Percentiles rank a stretch among this genome's conserved stretches.
Evolutionary conservation across 2,329 filamentous ascomycete genomes (phyloP).

Genomic region (Penicillium freii): DNA sequence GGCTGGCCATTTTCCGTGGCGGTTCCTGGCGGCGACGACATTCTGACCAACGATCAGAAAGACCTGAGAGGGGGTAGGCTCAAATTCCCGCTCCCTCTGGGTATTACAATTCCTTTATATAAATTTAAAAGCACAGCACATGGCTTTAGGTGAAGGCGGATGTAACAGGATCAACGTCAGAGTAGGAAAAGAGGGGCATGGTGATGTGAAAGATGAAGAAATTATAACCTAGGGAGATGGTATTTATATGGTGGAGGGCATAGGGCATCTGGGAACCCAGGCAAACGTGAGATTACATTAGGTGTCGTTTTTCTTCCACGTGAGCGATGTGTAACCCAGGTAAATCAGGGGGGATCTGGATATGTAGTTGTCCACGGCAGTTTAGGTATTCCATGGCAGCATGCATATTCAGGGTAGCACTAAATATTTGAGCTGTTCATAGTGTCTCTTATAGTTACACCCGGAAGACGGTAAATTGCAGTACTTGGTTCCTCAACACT

Average conservation of each 20-base stretch:
- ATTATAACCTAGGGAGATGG: neutral
- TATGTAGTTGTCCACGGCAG: neutral
- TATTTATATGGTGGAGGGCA: neutral
- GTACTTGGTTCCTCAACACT: neutral
- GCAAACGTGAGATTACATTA: neutral
- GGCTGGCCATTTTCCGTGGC: too few species aligned
- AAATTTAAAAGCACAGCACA: too few species aligned
- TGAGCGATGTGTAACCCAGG: neutral
- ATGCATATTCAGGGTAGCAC: neutral
- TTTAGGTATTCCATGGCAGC: neutral
- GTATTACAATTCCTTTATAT: too few species aligned
- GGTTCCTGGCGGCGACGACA: too few species aligned
- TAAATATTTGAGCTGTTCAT: neutral
- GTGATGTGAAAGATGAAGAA: neutral
- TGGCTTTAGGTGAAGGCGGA: too few species aligned
- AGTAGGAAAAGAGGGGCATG: neutral
- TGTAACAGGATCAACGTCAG: too few species aligned
- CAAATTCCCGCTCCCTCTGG: too few species aligned
- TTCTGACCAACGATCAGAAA: too few species aligned
- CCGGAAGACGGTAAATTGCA: neutral
- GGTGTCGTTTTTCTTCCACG: neutral
- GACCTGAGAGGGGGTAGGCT: too few species aligned
- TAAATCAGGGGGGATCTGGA: neutral
- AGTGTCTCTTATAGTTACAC: too few species aligned
- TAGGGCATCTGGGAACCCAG: neutral